A percentile compares a stretch with the other conserved stretches of the same genome.
These are phyloP conservation scores for Lophiostoma macrostomum DNA, from an alignment of 495 filamentous ascomycete species.

Conservation along the genomic window DNA sequence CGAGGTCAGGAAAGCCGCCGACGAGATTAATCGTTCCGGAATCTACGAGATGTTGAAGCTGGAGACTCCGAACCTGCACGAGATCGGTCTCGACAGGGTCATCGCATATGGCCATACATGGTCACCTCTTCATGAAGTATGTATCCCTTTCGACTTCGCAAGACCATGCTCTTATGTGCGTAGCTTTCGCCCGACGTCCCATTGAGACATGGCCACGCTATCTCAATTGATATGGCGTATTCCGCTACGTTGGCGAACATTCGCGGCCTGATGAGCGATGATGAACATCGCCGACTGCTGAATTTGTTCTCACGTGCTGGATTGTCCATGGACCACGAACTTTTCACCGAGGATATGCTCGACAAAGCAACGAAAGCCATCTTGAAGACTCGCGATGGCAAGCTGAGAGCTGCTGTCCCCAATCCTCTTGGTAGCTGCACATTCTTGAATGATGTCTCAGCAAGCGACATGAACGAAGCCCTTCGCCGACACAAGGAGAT, in stretches of 20 bases:
- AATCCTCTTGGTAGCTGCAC: slow-evolving; percentile 53
- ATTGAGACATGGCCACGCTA: slow-evolving; percentile 63
- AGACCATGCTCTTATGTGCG: not conserved
- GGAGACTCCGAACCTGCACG: slow-evolving; percentile 62
- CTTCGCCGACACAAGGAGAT: slow-evolving; percentile 54
- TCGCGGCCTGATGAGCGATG: slow-evolving; percentile 50
- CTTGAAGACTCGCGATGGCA: slow-evolving; percentile 60
- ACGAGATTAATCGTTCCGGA: slow-evolving; percentile 56
- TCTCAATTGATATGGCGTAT: slow-evolving; percentile 66
- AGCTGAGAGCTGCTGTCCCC: slow-evolving; percentile 58
- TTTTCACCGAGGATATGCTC: slow-evolving; percentile 58
- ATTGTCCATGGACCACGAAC: slow-evolving; percentile 59
- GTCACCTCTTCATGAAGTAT: slow-evolving; percentile 57
- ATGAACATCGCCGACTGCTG: slow-evolving; percentile 54
- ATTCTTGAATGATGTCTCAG: slow-evolving; percentile 57
- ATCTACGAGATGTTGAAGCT: slow-evolving; percentile 64
- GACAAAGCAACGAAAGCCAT: slow-evolving; percentile 59
- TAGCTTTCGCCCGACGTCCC: slow-evolving; percentile 55
- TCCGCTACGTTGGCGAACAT: slow-evolving; percentile 58
- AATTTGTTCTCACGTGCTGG: slow-evolving; percentile 60
- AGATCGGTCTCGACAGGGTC: slow-evolving; percentile 60
- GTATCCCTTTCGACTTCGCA: not conserved
- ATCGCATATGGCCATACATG: slow-evolving; percentile 70
- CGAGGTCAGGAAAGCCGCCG: slow-evolving; percentile 54
- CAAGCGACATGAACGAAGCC: slow-evolving; percentile 51